Evolutionary conservation across 768 basidiomycete species (phyloP), one percentile per base, ranked within the genome.

Genomic region (Boletus speciosus): DNA sequence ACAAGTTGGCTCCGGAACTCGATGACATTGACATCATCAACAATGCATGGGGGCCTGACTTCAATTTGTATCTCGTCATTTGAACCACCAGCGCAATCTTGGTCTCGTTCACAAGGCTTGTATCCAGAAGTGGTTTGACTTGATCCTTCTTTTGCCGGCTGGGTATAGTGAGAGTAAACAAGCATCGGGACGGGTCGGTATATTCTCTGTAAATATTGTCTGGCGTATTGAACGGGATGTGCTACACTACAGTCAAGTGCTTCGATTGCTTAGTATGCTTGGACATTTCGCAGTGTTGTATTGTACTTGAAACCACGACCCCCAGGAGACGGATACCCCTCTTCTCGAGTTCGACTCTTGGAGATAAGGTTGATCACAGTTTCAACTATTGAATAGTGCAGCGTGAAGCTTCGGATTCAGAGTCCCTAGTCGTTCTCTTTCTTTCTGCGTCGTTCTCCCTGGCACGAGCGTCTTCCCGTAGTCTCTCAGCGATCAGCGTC

Each of bases 1-100:
- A 51, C n/a, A 7, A 6, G n/a, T 40, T 36, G 66, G 65, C 45
- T 66, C 27, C 60, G 56, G 10, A 43, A 58, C 10, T 60, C 61
- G 1, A 64, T 75, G 25, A 69, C 67, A 8, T 48, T 69, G 19
- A 19, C 68, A 48, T 73, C 46, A 64, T 74, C 0, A 68, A 74
- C 51, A 72, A 73, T 40, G 76, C 73, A 1, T 77, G 74, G 77
- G 57, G 66, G 10, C 60, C 78, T 7, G 71, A 79, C 52, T 78
- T 77, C 54, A 77, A 78, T 19, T 56, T 74, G 8, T 58, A 71
- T 0, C 3, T 36, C 55, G 0, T 76, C 75, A 1, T 77, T 71
- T 47, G 73, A 78, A 54, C 57, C 68, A 0, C 63, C 60, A 4
- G 61, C 56, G 5, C 56, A 58, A 15, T 52, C 51, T 37, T 69